These are phyloP conservation scores for Candida ascalaphidarum DNA, from an alignment of 805 yeast species.

Conservation along the genomic window DNA sequence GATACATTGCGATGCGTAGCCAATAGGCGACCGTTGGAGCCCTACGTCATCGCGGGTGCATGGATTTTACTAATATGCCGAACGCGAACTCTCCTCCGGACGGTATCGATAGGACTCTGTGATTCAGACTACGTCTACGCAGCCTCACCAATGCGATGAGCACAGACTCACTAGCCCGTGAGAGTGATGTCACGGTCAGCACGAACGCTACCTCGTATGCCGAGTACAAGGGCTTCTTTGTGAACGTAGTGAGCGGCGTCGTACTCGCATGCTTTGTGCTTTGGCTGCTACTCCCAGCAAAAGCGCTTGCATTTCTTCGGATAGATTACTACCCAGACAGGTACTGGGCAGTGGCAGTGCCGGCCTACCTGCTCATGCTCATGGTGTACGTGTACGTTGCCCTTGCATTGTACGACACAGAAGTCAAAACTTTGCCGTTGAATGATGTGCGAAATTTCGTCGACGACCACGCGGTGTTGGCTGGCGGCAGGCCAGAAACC, in stretches of 20 bases:
- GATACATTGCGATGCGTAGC: too few species aligned
- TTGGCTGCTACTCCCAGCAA: slow-evolving; percentile 73
- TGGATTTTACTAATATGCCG: too few species aligned
- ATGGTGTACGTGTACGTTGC: slow-evolving; percentile 71
- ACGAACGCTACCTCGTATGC: slow-evolving; percentile 47
- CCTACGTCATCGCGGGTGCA: too few species aligned
- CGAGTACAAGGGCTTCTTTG: slow-evolving; percentile 85
- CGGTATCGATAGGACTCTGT: too few species aligned
- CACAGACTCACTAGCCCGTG: slow-evolving; percentile 50
- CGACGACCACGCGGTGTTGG: slow-evolving; percentile 50
- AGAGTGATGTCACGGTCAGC: slow-evolving; percentile 57
- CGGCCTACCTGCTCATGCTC: slow-evolving; percentile 58
- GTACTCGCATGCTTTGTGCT: slow-evolving; percentile 47
- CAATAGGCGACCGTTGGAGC: too few species aligned
- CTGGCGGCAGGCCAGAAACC: slow-evolving; percentile 5
- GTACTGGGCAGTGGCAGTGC: slow-evolving; percentile 84
- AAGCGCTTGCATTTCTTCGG: slow-evolving; percentile 40
- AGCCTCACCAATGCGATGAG: slow-evolving; percentile 1
- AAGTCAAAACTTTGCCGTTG: slow-evolving; percentile 53
- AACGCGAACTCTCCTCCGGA: too few species aligned
- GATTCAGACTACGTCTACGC: not conserved
- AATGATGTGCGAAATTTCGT: slow-evolving; percentile 56
- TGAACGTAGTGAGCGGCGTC: slow-evolving; percentile 59
- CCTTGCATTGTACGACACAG: slow-evolving; percentile 67
- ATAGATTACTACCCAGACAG: slow-evolving; percentile 77